Evolutionary conservation across 129 eudicot species (phyloP).

Genomic region (Helianthus annuus): HanXRQr2.0-SUNRISE NC_035443.2:22379089-22379588

Average conservation of each 20-base stretch:
- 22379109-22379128: slow-evolving; percentile 12
- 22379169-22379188: slow-evolving; percentile 1
- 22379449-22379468: slow-evolving; percentile 76
- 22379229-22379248: slow-evolving; percentile 12
- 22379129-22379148: slow-evolving; percentile 19
- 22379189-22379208: slow-evolving; percentile 2
- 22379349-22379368: slow-evolving; percentile 42
- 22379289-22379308: background rate
- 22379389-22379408: slow-evolving; percentile 93
- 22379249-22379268: background rate
- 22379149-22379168: slow-evolving; percentile 9
- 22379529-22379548: slow-evolving; percentile 71
- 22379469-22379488: slow-evolving; percentile 86
- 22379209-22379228: slow-evolving; percentile 14
- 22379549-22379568: slow-evolving; percentile 54
- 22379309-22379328: background rate
- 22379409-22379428: slow-evolving; percentile 53
- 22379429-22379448: slow-evolving; percentile 72
- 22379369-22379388: slow-evolving; percentile 85
- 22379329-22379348: slow-evolving; percentile 20
- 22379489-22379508: slow-evolving; percentile 82
- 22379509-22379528: slow-evolving; percentile 79
- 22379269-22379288: background rate
- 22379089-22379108: background rate
- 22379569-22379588: background rate